These are phyloP conservation scores for Symbiodinium natans DNA, from an alignment of 73 alveolate species.

Conservation along the genomic window DNA sequence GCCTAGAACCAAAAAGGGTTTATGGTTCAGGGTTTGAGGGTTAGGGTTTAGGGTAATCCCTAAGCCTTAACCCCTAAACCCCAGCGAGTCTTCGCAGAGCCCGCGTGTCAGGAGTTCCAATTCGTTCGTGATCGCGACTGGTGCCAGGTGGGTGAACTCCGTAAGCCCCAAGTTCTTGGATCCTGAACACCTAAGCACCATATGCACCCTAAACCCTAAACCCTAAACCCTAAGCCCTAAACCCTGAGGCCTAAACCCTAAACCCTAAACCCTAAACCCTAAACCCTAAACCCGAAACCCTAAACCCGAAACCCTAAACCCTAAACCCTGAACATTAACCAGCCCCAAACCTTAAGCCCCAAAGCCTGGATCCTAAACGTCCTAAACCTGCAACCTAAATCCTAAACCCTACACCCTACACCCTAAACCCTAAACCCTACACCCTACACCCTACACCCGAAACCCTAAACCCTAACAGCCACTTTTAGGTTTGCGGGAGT, in stretches of 20 bases:
- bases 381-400: no score
- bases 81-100: no score
- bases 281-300: background rate
- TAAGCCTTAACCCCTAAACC: no score
- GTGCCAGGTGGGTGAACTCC: conserved; percentile 23
- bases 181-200: background rate
- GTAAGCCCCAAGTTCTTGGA: background rate
- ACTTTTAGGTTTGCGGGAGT: no score
- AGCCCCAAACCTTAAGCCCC: background rate
- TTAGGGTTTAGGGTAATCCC: no score
- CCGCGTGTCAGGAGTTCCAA: conserved; percentile 36
- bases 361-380: background rate
- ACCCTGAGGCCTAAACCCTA: no score
- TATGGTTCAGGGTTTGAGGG: background rate
- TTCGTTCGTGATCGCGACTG: conserved; percentile 66
- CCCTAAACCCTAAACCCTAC: background rate
- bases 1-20: background rate
- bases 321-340: background rate
- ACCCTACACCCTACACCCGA: background rate
- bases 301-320: background rate
- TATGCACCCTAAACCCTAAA: no score
- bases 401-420: background rate
- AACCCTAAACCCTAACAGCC: background rate
- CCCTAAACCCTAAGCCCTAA: no score
- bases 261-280: background rate